Evolutionary conservation across 1,284 basidiomycete genomes (phyloP), one percentile per base, ranked within the genome.

Genomic region (Lignosus rhinocerotis): DNA sequence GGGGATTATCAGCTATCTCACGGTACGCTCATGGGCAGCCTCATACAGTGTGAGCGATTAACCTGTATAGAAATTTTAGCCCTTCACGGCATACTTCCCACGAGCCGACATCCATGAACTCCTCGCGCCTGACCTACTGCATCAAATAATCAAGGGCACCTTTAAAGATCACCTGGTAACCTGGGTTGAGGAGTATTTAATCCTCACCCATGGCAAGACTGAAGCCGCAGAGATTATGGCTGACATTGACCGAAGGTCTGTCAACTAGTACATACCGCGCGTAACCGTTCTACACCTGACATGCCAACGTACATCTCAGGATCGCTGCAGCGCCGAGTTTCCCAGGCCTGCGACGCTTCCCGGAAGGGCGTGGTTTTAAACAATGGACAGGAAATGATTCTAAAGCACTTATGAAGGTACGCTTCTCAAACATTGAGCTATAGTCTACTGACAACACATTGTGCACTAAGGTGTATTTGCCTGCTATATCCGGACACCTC

Each of bases 91-190:
- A 16, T 41, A 53, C 17, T 58, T 58, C 39, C 60, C 56, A 1
- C 30, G 44, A 7, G 52, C 60, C 7, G 56, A 61, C 42, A 61
- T 61, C 46, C 38, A 58, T n/a, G 32, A 54, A 14, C 25, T 55
- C 6, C 16, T 62, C 6, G 31, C 51, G 14, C 46, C 30, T 0
- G 47, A 60, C 16, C 31, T 60, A 10, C 50, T 60, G 4, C 51
- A 57, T 51, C 69, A 71, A 39, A 32, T 72, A 1, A 68, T 71
- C 56, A 70, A 72, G 49, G 69, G 70, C 1, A 58, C 51, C 6
- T 60, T 66, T 42, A 62, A 65, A 19, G 64, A 60, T 34, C 63
- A 72, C 46, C 55, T 72, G 1, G 56, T 69, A 1, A 44, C 53
- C 3, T 65, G 61, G 64, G 54, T 61, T 0, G 59, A 53, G 16